phyloP scores from a whole-genome alignment of 1,139 yeast species.

The Pichia sp. region DNA sequence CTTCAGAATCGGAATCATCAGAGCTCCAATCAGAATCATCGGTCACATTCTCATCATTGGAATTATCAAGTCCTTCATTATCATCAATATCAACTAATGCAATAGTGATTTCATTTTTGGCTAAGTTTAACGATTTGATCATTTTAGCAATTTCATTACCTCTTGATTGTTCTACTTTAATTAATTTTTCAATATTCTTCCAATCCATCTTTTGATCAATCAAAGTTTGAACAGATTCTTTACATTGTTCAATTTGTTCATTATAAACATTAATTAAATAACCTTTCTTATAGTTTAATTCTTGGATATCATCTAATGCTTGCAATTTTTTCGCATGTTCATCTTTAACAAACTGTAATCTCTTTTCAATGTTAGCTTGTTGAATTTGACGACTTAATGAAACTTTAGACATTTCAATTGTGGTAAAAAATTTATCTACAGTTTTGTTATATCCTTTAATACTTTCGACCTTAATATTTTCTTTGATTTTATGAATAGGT shows the following conservation, averaged over 20 bases:
- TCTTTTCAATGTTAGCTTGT: conserved; percentile 64
- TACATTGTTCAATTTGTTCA: conserved; percentile 66
- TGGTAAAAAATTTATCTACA: conserved; percentile 77
- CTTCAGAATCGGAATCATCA: conserved; percentile 31
- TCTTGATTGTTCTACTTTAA: conserved; percentile 61
- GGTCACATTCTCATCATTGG: conserved; percentile 25
- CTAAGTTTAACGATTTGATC: conserved; percentile 67
- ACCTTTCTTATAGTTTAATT: conserved; percentile 61
- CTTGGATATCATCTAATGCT: conserved; percentile 59
- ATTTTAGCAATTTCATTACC: conserved; percentile 58
- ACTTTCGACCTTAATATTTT: conserved; percentile 23
- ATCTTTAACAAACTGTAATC: conserved; percentile 65
- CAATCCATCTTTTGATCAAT: conserved; percentile 90
- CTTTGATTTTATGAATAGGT: conserved; percentile 45
- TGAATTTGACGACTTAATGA: conserved; percentile 70
- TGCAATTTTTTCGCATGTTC: conserved; percentile 72
- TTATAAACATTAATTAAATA: conserved; percentile 67
- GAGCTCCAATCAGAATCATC: conserved; percentile 29
- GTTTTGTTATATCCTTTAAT: conserved; percentile 69
- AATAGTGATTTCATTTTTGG: conserved; percentile 61
- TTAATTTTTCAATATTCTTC: conserved; percentile 77
- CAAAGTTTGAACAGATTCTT: conserved; percentile 56
- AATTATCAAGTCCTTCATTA: conserved; percentile 28
- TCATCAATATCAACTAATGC: conserved; percentile 43
- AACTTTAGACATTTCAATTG: conserved; percentile 75